Conservation (phyloP, 73 alveolate species). For the Uronychia binucleata region DNA sequence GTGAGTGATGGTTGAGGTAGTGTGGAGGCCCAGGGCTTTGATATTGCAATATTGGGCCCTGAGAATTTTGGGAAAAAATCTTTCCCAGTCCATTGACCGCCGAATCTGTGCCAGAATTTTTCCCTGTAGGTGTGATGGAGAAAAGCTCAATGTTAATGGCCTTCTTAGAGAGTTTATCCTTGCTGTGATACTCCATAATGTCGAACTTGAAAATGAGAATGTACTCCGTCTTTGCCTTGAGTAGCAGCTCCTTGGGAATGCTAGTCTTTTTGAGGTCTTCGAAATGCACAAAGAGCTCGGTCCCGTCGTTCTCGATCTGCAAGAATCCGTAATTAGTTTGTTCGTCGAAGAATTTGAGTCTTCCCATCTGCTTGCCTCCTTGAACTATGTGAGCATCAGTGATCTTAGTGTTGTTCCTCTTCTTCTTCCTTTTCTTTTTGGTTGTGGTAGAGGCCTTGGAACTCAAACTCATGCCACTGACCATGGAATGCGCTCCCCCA, state of each 20-base stretch:
- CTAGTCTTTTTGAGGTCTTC: slow-evolving; percentile 79
- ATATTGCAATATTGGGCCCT: too few relatives aligned
- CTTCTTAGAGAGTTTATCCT: slow-evolving; percentile 71
- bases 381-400: neutral
- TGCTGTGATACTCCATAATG: slow-evolving; percentile 73
- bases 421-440: neutral
- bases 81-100: too few relatives aligned
- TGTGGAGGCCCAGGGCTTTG: too few relatives aligned
- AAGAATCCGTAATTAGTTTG: slow-evolving; percentile 72
- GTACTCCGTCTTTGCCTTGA: slow-evolving; percentile 42
- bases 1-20: too few relatives aligned
- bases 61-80: too few relatives aligned
- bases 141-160: slow-evolving; percentile 69
- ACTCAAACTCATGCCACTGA: neutral
- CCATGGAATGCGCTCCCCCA: neutral
- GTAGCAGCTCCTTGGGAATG: slow-evolving; percentile 59
- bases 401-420: neutral
- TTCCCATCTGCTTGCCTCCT: slow-evolving; percentile 44
- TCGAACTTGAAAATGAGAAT: slow-evolving; percentile 58
- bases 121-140: neutral
- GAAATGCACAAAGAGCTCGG: slow-evolving; percentile 68
- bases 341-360: slow-evolving; percentile 81
- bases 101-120: too few relatives aligned
- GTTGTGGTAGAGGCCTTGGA: neutral
- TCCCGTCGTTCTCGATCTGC: slow-evolving; percentile 63